A percentile compares a stretch with the other conserved stretches of the same genome.
Conservation (phyloP, 2,329 filamentous ascomycete species). For the Diplodia mutila region DNA sequence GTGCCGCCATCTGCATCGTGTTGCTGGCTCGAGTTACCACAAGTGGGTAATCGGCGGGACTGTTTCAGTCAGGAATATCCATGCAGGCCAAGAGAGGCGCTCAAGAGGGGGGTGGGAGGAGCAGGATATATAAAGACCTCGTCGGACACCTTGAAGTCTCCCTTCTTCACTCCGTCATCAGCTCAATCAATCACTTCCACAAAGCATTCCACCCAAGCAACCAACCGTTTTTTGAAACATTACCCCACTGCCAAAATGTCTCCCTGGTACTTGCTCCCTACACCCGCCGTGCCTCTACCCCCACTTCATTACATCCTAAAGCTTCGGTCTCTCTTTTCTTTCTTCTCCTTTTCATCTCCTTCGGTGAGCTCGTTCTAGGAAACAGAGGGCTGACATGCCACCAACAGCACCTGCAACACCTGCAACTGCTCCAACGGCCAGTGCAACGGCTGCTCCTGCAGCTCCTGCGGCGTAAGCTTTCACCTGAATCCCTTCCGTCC, state of each 20-base stretch:
- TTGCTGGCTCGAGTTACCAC: conserved; percentile 5
- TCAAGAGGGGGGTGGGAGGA: conserved; percentile 1
- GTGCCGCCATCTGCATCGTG: conserved; percentile 8
- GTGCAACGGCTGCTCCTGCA: conserved; percentile 39
- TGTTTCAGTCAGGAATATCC: not conserved
- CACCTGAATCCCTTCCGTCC: conserved; percentile 2
- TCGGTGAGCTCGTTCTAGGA: not conserved
- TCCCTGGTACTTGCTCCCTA: conserved; percentile 28
- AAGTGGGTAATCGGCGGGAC: not conserved
- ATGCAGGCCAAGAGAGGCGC: not conserved
- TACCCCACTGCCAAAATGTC: conserved; percentile 26
- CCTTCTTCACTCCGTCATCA: conserved; percentile 11
- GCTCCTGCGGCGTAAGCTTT: conserved; percentile 33
- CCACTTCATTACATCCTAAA: not conserved
- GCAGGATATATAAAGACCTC: conserved; percentile 26
- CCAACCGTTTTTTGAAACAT: not conserved
- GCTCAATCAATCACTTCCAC: not conserved
- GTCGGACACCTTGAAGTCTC: not conserved
- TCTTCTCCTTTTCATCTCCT: not conserved
- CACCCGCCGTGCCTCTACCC: not conserved
- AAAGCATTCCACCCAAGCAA: not conserved
- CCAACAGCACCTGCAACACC: conserved; percentile 31
- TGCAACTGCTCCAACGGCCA: conserved; percentile 38
- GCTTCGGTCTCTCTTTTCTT: not conserved
- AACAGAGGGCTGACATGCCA: conserved; percentile 15